Evolutionary conservation across 2,329 filamentous ascomycete genomes (phyloP), one percentile per base, ranked within the genome.

Genomic region (Talaromyces sp.): DNA sequence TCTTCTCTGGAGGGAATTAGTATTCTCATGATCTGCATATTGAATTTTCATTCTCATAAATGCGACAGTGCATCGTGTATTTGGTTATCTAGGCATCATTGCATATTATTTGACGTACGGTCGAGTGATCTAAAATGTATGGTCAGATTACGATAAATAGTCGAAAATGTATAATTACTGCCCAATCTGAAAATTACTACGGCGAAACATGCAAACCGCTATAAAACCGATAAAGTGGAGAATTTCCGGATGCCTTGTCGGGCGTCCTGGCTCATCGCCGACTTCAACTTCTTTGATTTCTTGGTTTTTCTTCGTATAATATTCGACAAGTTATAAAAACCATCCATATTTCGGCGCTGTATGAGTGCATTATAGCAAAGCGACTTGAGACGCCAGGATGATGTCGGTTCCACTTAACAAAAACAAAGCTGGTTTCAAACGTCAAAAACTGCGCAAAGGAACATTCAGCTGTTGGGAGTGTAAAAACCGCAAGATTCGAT

Each of bases 391-490:
- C 37, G 37, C 3, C 45, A 8, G n/a, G 5, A 61, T n/a, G 13
- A 61, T 61, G 58, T 33, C 43, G 11, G 3, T 10, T 25, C 8
- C 22, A 8, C 25, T 9, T 22, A 19, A 17, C n/a, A 22, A 39
- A 19, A 50, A 31, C 35, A 56, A 22, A n/a, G 22, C 63, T 19
- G 49, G 27, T 27, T 67, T 73, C 33, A 79, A 79, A 68, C 74
- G 80, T 61, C 76, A 50, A 80, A 84, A 80, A 65, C 27, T 85
- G 25, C 81, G 84, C 25, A 86, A 85, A 62, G 85, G 85, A n/a
- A 87, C 85, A 0, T 78, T 74, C 33, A 86, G 83, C 64, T 87
- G 85, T 71, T 86, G 84, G 84, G 84, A 86, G 68, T 87, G 85
- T 78, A 84, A 84, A 72, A 79, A 82, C 60, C 79, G 84, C 27